These are phyloP conservation scores for Exophiala sp. DNA, from an alignment of 2,329 filamentous ascomycete genomes.

Conservation along the genomic window DNA sequence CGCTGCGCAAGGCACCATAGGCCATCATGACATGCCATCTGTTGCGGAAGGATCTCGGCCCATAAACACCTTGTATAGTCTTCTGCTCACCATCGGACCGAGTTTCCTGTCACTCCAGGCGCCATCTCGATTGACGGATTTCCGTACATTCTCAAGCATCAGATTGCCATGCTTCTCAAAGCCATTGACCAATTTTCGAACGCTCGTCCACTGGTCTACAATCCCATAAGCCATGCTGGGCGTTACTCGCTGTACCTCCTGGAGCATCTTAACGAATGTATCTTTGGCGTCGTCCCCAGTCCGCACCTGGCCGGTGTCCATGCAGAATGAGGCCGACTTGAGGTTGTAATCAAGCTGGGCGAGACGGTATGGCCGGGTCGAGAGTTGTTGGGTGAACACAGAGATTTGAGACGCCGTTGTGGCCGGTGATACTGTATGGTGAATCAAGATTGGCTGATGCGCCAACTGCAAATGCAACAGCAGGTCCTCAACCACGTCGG, in stretches of 20 bases:
- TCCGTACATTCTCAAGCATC: slow-evolving; percentile 56
- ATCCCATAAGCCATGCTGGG: slow-evolving; percentile 67
- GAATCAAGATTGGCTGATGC: slow-evolving; percentile 57
- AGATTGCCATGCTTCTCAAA: slow-evolving; percentile 55
- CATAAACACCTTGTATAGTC: slow-evolving; percentile 47
- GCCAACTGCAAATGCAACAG: slow-evolving; percentile 63
- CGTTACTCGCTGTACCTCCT: slow-evolving; percentile 67
- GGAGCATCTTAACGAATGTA: slow-evolving; percentile 68
- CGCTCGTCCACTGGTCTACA: slow-evolving; percentile 53
- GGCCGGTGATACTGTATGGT: slow-evolving; percentile 56
- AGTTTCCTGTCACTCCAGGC: slow-evolving; percentile 41
- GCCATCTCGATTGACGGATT: slow-evolving; percentile 46
- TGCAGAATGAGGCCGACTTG: slow-evolving; percentile 60
- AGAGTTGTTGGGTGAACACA: slow-evolving; percentile 71
- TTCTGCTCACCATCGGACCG: slow-evolving; percentile 44
- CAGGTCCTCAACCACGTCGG: slow-evolving; percentile 64
- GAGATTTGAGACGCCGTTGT: slow-evolving; percentile 69
- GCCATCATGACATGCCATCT: slow-evolving; percentile 33
- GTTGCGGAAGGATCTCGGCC: slow-evolving; percentile 42
- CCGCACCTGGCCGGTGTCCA: slow-evolving; percentile 70
- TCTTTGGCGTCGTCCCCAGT: slow-evolving; percentile 57
- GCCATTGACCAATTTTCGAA: slow-evolving; percentile 53
- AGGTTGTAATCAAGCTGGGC: slow-evolving; percentile 46
- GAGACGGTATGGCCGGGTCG: slow-evolving; percentile 63
- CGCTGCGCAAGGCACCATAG: neutral